A percentile compares a stretch with the other conserved stretches of the same genome.
Conservation (phyloP, 2,329 filamentous ascomycete species). For the Epichloe gansuensis region DNA sequence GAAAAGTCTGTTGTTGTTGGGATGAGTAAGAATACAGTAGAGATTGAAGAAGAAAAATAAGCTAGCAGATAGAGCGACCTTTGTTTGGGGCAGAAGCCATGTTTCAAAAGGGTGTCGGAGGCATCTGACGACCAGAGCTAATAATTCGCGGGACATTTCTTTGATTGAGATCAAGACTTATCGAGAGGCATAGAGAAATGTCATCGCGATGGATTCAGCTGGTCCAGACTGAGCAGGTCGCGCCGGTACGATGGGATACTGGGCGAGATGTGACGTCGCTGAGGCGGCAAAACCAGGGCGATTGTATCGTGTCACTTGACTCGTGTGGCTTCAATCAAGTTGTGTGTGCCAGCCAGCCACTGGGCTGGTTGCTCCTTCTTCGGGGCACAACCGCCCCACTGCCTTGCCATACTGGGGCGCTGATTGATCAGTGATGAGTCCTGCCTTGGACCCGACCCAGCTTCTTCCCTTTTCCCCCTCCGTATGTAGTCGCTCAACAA, state of each 20-base stretch:
- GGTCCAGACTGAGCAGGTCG: not conserved
- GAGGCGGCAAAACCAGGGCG: constrained; percentile 3
- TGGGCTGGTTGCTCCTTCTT: not conserved
- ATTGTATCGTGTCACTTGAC: not conserved
- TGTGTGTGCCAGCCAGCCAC: too few species aligned
- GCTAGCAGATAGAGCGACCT: not conserved
- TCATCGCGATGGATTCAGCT: not conserved
- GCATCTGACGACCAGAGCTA: not conserved
- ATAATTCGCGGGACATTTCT: not conserved
- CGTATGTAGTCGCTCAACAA: too few species aligned
- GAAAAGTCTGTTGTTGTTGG: not conserved
- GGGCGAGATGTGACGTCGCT: constrained; percentile 13
- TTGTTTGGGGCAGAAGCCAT: not conserved
- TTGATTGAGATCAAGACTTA: not conserved
- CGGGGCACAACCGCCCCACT: not conserved
- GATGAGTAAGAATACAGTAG: not conserved
- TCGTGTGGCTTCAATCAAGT: too few species aligned
- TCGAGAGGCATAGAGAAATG: not conserved
- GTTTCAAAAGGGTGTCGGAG: not conserved
- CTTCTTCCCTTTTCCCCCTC: too few species aligned
- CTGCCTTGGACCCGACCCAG: too few species aligned
- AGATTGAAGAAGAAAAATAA: not conserved
- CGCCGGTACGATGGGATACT: constrained; percentile 6
- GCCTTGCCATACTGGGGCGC: too few species aligned
- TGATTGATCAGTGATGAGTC: too few species aligned